A percentile compares a stretch with the other conserved stretches of the same genome.
phyloP scores from a whole-genome alignment of 2,329 filamentous ascomycete species.

The Phialocephala subalpina region DNA sequence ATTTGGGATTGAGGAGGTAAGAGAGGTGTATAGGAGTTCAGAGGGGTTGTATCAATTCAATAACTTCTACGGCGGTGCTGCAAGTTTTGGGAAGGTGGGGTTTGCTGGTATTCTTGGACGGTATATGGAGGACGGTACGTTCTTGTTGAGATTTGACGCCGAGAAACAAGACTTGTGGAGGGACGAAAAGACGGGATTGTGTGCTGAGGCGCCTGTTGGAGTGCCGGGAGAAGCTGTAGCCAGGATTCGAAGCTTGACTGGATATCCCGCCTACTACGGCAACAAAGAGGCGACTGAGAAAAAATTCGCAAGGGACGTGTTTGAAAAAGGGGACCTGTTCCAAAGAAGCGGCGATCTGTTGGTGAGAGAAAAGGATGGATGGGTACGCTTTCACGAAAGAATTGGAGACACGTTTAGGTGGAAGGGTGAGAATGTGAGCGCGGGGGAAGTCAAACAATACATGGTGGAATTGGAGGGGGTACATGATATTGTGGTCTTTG shows the following conservation, averaged over 20 bases:
- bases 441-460: conserved; percentile 53
- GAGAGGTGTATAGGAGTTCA: conserved; percentile 56
- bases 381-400: conserved; percentile 56
- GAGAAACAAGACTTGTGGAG: conserved; percentile 48
- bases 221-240: conserved; percentile 56
- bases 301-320: conserved; percentile 53
- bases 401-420: conserved; percentile 62
- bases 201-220: conserved; percentile 45
- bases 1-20: conserved; percentile 53
- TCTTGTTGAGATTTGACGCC: conserved; percentile 50
- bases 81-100: conserved; percentile 52
- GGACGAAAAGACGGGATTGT: conserved; percentile 53
- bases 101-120: conserved; percentile 51
- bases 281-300: conserved; percentile 52
- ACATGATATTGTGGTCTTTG: conserved; percentile 53
- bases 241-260: conserved; percentile 48
- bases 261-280: conserved; percentile 50
- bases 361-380: conserved; percentile 49
- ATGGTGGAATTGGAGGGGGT: conserved; percentile 50
- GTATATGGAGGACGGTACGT: conserved; percentile 50
- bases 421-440: conserved; percentile 58
- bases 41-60: conserved; percentile 55
- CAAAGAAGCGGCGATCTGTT: conserved; percentile 54
- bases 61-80: conserved; percentile 50
- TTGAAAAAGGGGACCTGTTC: conserved; percentile 53